phyloP scores from a whole-genome alignment of 1,284 basidiomycete genomes.

The Leccinum fallax region DNA sequence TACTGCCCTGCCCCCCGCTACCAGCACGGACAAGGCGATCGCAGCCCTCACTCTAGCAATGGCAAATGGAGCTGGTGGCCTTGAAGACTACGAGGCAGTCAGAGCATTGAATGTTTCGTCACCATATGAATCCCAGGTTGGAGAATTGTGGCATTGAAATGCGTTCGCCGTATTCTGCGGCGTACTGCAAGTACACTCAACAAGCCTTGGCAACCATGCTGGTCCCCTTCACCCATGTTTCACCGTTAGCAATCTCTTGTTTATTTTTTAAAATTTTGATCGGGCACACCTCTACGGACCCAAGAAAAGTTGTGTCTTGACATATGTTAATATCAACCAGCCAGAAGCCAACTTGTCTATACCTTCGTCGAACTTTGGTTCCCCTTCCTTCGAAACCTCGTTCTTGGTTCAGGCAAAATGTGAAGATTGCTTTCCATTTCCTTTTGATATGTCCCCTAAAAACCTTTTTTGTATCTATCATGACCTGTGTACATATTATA shows the following conservation, averaged over 20 bases:
- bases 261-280: slow-evolving; percentile 32
- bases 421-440: slow-evolving; percentile 21
- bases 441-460: slow-evolving; percentile 24
- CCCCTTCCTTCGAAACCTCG: slow-evolving; percentile 7
- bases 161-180: background rate
- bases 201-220: background rate
- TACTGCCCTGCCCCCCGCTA: slow-evolving; percentile 31
- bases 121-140: slow-evolving; percentile 48
- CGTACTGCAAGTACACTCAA: slow-evolving; percentile 2
- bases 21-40: slow-evolving; percentile 59
- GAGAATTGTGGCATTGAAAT: slow-evolving; percentile 65
- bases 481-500: slow-evolving; percentile 8
- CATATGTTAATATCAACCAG: slow-evolving; percentile 32
- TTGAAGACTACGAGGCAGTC: slow-evolving; percentile 63
- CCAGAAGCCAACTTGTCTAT: slow-evolving; percentile 24
- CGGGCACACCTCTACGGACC: slow-evolving; percentile 22
- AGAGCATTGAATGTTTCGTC: slow-evolving; percentile 44
- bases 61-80: slow-evolving; percentile 67
- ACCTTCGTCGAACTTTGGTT: slow-evolving; percentile 24
- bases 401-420: slow-evolving; percentile 17
- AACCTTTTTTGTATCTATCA: slow-evolving; percentile 24
- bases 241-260: slow-evolving; percentile 22
- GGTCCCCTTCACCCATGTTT: slow-evolving; percentile 3
- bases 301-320: slow-evolving; percentile 18
- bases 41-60: slow-evolving; percentile 63